phyloP scores from a whole-genome alignment of 345 rosid species.

The Psidium guajava region DNA sequence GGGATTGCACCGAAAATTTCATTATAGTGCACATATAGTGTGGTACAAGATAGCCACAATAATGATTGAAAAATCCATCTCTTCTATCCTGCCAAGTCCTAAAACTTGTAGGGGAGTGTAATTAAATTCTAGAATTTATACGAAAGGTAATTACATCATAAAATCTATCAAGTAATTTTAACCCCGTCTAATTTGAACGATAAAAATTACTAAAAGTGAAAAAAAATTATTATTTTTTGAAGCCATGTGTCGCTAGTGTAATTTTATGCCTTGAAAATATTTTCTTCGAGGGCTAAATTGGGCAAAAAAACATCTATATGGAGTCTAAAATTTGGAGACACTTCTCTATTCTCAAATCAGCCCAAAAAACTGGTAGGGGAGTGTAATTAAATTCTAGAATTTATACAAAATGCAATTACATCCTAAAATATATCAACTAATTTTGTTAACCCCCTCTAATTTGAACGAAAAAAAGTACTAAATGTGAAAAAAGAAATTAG shows the following conservation, averaged over 20 bases:
- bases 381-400: background rate
- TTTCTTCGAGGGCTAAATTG: too few relatives aligned
- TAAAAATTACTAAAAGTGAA: background rate
- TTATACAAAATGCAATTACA: background rate
- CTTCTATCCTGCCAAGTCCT: accelerated
- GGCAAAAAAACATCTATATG: too few relatives aligned
- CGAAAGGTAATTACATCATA: background rate
- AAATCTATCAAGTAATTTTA: too few relatives aligned
- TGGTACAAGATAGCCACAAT: background rate
- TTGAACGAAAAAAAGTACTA: background rate
- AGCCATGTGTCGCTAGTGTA: background rate
- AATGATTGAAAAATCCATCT: background rate
- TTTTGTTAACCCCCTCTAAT: background rate
- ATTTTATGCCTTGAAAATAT: background rate
- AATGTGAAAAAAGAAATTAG: background rate
- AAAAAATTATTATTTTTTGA: background rate
- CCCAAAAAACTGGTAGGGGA: background rate
- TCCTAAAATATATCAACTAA: accelerated
- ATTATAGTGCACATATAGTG: accelerated
- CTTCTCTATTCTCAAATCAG: background rate
- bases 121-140: background rate
- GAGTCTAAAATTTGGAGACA: too few relatives aligned
- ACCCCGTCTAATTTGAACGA: background rate
- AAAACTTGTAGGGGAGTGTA: background rate
- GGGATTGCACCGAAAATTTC: background rate